A percentile compares a stretch with the other conserved stretches of the same genome.
phyloP scores from a whole-genome alignment of 495 filamentous ascomycete genomes.

The Echria macrotheca region DNA sequence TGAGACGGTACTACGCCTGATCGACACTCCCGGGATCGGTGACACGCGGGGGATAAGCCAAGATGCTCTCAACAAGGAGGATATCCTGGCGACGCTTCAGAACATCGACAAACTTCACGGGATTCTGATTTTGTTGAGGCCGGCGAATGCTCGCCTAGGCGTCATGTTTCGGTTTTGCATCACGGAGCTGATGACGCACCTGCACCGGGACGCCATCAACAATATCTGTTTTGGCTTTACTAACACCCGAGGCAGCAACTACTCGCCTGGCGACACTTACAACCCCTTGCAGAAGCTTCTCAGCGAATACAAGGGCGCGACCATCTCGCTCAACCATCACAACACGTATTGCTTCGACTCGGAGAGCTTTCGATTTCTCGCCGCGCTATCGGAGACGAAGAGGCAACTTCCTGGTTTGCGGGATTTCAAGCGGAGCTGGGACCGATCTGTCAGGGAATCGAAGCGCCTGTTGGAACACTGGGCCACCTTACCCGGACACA shows the following conservation, averaged over 20 bases:
- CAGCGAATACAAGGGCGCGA: slow-evolving; percentile 3
- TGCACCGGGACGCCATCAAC: slow-evolving; percentile 17
- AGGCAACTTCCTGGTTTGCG: too few species aligned
- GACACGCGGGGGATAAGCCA: slow-evolving; percentile 33
- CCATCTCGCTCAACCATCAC: neutral
- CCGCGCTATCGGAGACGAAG: slow-evolving; percentile 15
- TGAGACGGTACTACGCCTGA: slow-evolving; percentile 30
- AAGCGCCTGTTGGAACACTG: neutral
- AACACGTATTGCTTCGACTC: slow-evolving; percentile 43
- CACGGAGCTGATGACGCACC: slow-evolving; percentile 38
- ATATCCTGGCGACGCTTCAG: slow-evolving; percentile 30
- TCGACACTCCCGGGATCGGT: slow-evolving; percentile 44
- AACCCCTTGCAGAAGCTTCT: slow-evolving; percentile 29
- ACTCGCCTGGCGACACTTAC: slow-evolving; percentile 38
- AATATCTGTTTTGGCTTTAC: slow-evolving; percentile 46
- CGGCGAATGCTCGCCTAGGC: slow-evolving; percentile 34
- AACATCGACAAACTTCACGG: slow-evolving; percentile 36
- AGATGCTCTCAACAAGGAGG: slow-evolving; percentile 40
- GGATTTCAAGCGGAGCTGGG: neutral
- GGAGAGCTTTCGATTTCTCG: slow-evolving; percentile 41
- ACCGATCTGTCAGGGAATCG: neutral
- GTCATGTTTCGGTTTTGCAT: slow-evolving; percentile 38
- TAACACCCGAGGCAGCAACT: slow-evolving; percentile 39
- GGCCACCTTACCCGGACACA: neutral
- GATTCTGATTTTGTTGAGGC: slow-evolving; percentile 45